These are phyloP conservation scores for Diplogelasinospora grovesii DNA, from an alignment of 495 filamentous ascomycete species.

Conservation along the genomic window DNA sequence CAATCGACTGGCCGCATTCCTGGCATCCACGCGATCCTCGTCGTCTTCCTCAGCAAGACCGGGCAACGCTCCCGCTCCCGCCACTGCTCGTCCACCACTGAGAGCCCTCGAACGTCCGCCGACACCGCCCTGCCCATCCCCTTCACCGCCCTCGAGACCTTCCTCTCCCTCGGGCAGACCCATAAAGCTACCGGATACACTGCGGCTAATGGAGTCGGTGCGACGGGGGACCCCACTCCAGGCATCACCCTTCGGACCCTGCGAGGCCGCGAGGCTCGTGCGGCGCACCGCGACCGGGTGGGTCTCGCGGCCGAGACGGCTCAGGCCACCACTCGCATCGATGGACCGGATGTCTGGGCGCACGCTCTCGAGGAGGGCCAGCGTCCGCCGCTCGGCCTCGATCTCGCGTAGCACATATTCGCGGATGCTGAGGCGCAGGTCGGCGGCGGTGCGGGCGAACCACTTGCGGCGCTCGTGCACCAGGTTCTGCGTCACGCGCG, in stretches of 20 bases:
- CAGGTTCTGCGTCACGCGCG: constrained; percentile 81
- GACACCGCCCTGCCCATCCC: constrained; percentile 26
- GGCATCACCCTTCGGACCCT: constrained; percentile 92
- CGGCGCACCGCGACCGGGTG: constrained; percentile 69
- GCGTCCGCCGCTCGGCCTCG: constrained; percentile 85
- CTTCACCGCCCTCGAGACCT: constrained; percentile 40
- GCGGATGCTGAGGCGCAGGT: constrained; percentile 71
- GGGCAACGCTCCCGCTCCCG: constrained; percentile 41
- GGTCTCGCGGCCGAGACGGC: constrained; percentile 77
- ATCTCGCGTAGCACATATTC: constrained; percentile 94
- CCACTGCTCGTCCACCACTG: no score
- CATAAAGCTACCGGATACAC: constrained; percentile 65
- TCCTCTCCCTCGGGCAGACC: constrained; percentile 34
- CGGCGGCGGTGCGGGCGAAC: constrained; percentile 79
- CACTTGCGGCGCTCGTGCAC: constrained; percentile 83
- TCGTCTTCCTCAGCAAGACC: constrained; percentile 80
- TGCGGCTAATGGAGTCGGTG: constrained; percentile 65
- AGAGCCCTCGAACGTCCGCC: constrained; percentile 42
- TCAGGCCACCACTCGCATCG: constrained; percentile 82
- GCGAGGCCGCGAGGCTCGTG: constrained; percentile 70
- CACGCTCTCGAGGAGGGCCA: constrained; percentile 86
- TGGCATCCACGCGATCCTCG: constrained; percentile 87
- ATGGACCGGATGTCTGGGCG: constrained; percentile 90
- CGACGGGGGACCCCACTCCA: constrained; percentile 93
- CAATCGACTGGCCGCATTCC: constrained; percentile 88